Percentiles rank a stretch among this genome's conserved stretches.
These are phyloP conservation scores for Kregervanrija pseudodelftensis DNA, from an alignment of 805 yeast genomes.

Conservation along the genomic window DNA sequence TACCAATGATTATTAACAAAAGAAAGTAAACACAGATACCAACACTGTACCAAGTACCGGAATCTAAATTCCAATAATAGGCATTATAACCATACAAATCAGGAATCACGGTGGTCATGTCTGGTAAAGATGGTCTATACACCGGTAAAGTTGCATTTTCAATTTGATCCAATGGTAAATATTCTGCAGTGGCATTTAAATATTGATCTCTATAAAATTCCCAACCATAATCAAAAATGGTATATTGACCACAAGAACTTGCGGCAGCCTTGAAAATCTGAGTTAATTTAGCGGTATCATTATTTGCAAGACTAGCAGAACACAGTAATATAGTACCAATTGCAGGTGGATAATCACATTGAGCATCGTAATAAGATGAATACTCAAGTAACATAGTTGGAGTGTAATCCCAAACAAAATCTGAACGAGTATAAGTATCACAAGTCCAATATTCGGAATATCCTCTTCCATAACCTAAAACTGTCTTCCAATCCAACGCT, in stretches of 20 bases:
- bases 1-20: constrained; percentile 30
- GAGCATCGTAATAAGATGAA: constrained; percentile 3
- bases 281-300: not conserved
- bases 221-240: constrained; percentile 13
- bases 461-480: constrained; percentile 2
- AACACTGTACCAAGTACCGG: constrained; percentile 27
- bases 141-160: constrained; percentile 9
- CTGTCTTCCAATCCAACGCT: constrained; percentile 2
- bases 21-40: constrained; percentile 33
- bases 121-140: constrained; percentile 11
- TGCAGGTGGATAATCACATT: constrained; percentile 15
- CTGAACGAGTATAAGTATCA: constrained; percentile 3
- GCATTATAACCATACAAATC: constrained; percentile 9
- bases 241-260: constrained; percentile 5
- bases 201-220: constrained; percentile 17
- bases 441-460: constrained; percentile 12
- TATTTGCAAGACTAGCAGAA: constrained; percentile 3
- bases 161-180: constrained; percentile 6
- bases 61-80: constrained; percentile 21
- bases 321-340: constrained; percentile 13
- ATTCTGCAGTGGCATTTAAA: constrained; percentile 23
- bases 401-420: constrained; percentile 9
- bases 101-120: constrained; percentile 5
- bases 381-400: constrained; percentile 2
- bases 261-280: constrained; percentile 3